Base-by-base conservation (phyloP, 495 filamentous ascomycete species). In the Talaromyces liani region DNA sequence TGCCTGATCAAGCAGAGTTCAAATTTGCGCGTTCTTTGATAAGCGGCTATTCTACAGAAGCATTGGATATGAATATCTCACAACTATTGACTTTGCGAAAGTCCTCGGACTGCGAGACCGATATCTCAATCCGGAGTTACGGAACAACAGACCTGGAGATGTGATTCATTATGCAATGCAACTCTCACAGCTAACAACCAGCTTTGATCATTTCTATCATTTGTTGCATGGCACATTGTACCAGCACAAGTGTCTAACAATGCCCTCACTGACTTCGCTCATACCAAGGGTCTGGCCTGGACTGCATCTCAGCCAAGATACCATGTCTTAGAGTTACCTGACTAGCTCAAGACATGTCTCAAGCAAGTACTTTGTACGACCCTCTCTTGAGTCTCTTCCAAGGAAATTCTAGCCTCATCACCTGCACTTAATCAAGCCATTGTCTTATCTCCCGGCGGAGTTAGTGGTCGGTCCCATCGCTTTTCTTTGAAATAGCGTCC, bases 341-440 rank as follows among this genome's bases (percentile, higher is more conserved):
- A 56, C 53, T 56, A 56, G 53, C 53, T 56, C 53, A 56, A 56
- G 53, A 56, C 53, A 56, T 56, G 53, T 56, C 53, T 56, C 53
- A 56, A 56, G 22, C 10, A 56, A 1, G n/a, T 18, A 7, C 45
- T 3, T 9, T 41, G 29, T 7, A 31, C 29, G 7, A 31, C 29
- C 6, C 10, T 41, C 36, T 49, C 27, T 27, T 27, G 27, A 27
- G 27, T 27, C 27, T 27, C 45, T 49, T 49, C 45, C 45, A 49
- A 49, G n/a, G 14, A 6, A 16, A 20, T 9, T 12, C 3, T 49
- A 18, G 45, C 18, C 45, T 7, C n/a, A 7, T 49, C 10, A 49
- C n/a, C 45, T 49, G 16, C 45, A 18, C 45, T 36, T 10, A 49
- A 14, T 16, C 18, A 49, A 49, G 45, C 45, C 45, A 49, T 49